Base-by-base conservation (phyloP, 1,284 basidiomycete genomes). In the Fomitopsis schrenkii region DNA sequence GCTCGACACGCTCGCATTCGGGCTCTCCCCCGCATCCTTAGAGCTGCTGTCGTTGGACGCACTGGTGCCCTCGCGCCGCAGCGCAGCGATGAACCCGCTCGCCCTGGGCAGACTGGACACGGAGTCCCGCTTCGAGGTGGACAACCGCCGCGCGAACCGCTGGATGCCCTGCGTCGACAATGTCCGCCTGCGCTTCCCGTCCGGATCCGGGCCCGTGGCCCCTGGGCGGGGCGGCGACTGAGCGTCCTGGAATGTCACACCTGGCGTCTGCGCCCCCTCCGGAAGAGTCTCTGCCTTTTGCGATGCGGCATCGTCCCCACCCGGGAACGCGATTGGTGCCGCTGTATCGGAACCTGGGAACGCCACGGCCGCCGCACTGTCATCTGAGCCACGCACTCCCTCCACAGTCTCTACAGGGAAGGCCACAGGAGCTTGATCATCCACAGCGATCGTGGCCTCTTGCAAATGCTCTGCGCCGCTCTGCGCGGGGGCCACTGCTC, bases 101-200 rank as follows among this genome's bases (percentile, higher is more conserved):
- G 71, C 79, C 61, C 87, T 81, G 9, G 86, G 82, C 61, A 88
- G 82, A 8, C 85, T 82, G 62, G 87, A 81, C 26, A 77, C 74
- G 19, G 80, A 84, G 38, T 85, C 83, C 48, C 86, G 82, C 50
- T 83, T 80, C 1, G 84, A 82, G 0, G 83, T 84, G 14, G 90
- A 91, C 60, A 93, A 86, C 63, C 85, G 80, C 59, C 89, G 78
- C 19, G 90, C 90, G 48, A 93, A 72, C 35, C 88, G 82, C 72
- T 92, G 90, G 79, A 93, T 90, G 69, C 93, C 93, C 73, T 93
- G 90, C 28, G 90, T 89, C 12, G 89, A 87, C 60, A 90, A 60
- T 58, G 72, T 91, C 30, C 90, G 82, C 70, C 87, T 89, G 61
- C 88, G 80, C 77, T 91, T 91, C 54, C 84, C 84, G 67, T 90